Percentiles rank a stretch among this genome's conserved stretches.
These are phyloP conservation scores for Dioscorea alata DNA, from an alignment of 106 monocot species.

Conservation along the genomic window DNA sequence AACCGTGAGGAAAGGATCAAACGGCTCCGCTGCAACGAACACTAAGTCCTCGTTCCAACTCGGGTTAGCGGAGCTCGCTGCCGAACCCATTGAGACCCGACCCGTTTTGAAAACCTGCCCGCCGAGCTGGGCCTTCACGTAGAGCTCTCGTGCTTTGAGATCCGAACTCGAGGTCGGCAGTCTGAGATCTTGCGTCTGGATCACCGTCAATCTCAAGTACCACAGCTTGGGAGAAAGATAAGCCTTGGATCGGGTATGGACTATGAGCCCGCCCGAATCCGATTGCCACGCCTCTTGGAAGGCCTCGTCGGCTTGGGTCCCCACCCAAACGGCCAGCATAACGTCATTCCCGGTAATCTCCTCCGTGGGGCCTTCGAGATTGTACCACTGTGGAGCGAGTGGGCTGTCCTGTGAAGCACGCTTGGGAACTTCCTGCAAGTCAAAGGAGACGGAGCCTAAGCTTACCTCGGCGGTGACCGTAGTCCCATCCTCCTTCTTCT, in stretches of 20 bases:
- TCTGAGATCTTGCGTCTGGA: conserved; percentile 86
- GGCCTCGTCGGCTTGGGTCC: conserved; percentile 81
- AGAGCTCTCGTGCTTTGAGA: conserved; percentile 39
- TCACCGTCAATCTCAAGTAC: conserved; percentile 72
- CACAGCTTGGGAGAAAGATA: conserved; percentile 92
- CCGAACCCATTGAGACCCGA: conserved; percentile 23
- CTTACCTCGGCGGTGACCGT: conserved; percentile 19
- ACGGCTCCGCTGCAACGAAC: conserved; percentile 88
- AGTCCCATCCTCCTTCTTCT: conserved; percentile 4
- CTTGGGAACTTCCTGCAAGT: conserved; percentile 81
- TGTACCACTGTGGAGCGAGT: conserved; percentile 93
- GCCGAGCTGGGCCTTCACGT: conserved; percentile 70
- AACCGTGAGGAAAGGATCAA: conserved; percentile 67
- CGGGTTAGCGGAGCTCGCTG: conserved; percentile 44
- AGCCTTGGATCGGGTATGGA: conserved; percentile 77
- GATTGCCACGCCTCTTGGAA: conserved; percentile 97
- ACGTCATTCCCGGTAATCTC: conserved; percentile 36
- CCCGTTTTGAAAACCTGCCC: conserved; percentile 68
- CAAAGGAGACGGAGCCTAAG: conserved; percentile 70
- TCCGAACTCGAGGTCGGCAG: conserved; percentile 21
- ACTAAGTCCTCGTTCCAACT: conserved; percentile 83
- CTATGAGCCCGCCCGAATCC: conserved; percentile 69
- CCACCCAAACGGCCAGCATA: conserved; percentile 87
- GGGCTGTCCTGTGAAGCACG: conserved; percentile 80
- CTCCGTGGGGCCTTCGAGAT: conserved; percentile 43